phyloP scores from a whole-genome alignment of 352 stramenopile species.

The Lagenidium giganteum region DNA sequence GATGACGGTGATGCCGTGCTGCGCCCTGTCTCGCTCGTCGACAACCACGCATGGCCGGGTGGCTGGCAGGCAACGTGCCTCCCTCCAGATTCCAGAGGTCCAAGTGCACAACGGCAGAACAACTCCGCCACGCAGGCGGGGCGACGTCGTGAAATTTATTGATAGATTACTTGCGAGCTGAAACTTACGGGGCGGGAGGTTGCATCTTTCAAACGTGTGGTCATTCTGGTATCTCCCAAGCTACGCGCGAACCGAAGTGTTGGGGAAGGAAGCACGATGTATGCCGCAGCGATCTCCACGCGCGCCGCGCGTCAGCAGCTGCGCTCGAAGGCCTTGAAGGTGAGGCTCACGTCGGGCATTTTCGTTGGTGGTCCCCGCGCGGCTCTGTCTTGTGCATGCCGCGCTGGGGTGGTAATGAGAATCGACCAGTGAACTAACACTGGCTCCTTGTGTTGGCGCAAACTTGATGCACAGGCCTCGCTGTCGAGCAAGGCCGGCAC shows the following conservation, averaged over 20 bases:
- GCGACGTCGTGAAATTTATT: no score
- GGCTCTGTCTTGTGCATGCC: not conserved
- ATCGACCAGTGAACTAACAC: constrained; percentile 8
- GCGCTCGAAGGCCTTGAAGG: constrained; percentile 60
- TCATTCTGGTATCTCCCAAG: constrained; percentile 82
- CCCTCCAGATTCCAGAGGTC: no score
- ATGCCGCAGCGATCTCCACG: constrained; percentile 57
- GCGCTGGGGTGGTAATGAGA: constrained; percentile 1
- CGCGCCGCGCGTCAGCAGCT: constrained; percentile 63
- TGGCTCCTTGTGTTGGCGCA: constrained; percentile 1
- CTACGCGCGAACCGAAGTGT: constrained; percentile 14
- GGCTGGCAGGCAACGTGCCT: no score
- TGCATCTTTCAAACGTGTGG: constrained; percentile 22
- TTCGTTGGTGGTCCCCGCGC: no score
- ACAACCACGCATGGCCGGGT: no score
- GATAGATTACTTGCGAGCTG: no score
- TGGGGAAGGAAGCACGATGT: constrained; percentile 32
- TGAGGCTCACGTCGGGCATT: no score
- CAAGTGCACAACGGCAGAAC: no score
- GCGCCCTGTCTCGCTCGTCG: no score
- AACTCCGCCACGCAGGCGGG: no score
- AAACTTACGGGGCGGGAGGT: constrained; percentile 7
- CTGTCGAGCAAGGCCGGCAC: constrained; percentile 73
- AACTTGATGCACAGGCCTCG: constrained; percentile 28
- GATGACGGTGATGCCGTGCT: no score